Conservation (phyloP, 2,329 filamentous ascomycete species). For the Penicillium sp. region DNA sequence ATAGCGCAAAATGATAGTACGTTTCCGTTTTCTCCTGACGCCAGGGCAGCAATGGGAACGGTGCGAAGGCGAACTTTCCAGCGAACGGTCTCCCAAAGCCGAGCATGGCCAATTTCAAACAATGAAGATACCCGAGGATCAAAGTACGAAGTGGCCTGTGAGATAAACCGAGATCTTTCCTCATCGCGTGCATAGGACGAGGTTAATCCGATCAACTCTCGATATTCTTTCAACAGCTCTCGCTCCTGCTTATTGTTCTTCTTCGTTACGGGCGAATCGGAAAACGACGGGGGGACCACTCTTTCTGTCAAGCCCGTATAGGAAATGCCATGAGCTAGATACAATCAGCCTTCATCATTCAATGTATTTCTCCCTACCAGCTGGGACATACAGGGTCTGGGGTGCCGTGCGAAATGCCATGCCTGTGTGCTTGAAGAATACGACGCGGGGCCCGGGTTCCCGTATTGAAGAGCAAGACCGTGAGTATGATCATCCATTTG, state of each 20-base stretch:
- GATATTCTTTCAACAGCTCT: constrained; percentile 26
- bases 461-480: constrained; percentile 52
- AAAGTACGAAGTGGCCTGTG: constrained; percentile 25
- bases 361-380: background rate
- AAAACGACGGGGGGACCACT: constrained; percentile 22
- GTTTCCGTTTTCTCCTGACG: constrained; percentile 45
- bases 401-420: constrained; percentile 48
- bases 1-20: constrained; percentile 43
- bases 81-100: constrained; percentile 30
- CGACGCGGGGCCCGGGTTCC: constrained; percentile 51
- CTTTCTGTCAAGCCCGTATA: constrained; percentile 30
- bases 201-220: constrained; percentile 31
- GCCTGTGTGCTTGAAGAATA: constrained; percentile 46
- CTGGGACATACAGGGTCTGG: constrained; percentile 24
- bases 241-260: constrained; percentile 11
- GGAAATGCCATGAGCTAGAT: constrained; percentile 17
- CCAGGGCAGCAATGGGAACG: constrained; percentile 34
- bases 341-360: constrained; percentile 5
- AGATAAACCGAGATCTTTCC: constrained; percentile 29
- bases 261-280: background rate
- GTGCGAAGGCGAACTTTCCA: constrained; percentile 18
- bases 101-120: constrained; percentile 49
- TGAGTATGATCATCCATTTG: constrained; percentile 54
- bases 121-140: constrained; percentile 38
- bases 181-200: constrained; percentile 29